Base-by-base conservation (phyloP, 2,329 filamentous ascomycete genomes). In the Cercospora sp. region DNA sequence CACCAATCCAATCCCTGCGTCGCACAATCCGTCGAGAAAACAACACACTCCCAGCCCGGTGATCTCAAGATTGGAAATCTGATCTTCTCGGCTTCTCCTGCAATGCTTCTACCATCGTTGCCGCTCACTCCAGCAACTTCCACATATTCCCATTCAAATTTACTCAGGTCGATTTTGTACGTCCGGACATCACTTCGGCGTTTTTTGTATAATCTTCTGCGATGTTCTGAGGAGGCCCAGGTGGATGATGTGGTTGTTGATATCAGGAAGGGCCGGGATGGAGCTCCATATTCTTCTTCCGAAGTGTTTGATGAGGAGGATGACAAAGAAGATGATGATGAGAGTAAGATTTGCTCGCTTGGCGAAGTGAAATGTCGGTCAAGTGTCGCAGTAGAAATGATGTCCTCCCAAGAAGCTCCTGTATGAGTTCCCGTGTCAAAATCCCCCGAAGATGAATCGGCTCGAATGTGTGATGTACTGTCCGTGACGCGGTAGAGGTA, bases 401-500 rank as follows among this genome's bases (percentile, higher is more conserved):
- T 65, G 20, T 64, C 57, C 53, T 42, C 65, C 64, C 67, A 66
- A 55, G 67, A 51, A 63, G 57, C 61, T 59, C 67, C 65, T 23
- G 62, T 69, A 23, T 67, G 62, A 8, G 57, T 64, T 8, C 63
- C 63, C 5, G 67, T 67, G 42, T 69, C 67, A 42, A 69, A 69
- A 53, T 65, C 59, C n/a, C 64, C 64, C 18, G 62, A 64, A 12
- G n/a, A 6, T 3, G 12, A 16, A 59, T 64, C 58, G 36, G 64
- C 20, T 4, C 60, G 57, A 48, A 65, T 69, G 8, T 67, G 51
- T 20, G 65, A 67, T 6, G 67, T 69, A 62, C 33, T 60, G 53
- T 69, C 67, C 2, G 67, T 69, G n/a, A 69, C 67, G 20, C 67
- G 67, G 18, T 64, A 70, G 60, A 70, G 61, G 60, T n/a, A 64